phyloP scores from a whole-genome alignment of 192 early-diverging fungal genomes.

The Allomyces arbusculus region DNA sequence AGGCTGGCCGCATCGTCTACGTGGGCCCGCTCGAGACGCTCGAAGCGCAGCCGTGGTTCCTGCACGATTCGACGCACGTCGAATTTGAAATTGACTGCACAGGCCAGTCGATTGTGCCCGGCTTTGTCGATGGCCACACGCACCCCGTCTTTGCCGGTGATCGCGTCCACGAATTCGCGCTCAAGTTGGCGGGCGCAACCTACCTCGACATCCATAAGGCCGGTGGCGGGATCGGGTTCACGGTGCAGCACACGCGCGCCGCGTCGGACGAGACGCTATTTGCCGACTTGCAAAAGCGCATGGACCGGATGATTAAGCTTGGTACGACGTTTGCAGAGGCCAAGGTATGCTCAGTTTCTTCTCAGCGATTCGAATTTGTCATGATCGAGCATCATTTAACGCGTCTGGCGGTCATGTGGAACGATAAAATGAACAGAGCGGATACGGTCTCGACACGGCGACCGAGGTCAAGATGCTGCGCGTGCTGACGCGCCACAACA shows the following conservation, averaged over 20 bases:
- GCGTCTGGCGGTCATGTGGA: no score
- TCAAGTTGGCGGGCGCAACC: constrained; percentile 9
- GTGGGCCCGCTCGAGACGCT: background rate
- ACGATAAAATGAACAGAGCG: background rate
- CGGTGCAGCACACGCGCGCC: constrained; percentile 4
- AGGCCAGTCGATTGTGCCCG: background rate
- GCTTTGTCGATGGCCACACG: constrained; percentile 9
- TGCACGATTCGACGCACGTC: background rate
- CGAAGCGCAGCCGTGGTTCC: background rate
- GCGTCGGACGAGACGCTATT: constrained; percentile 1
- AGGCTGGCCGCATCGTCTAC: background rate
- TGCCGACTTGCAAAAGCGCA: constrained; percentile 2
- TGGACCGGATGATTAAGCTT: constrained; percentile 4
- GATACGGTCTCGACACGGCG: constrained; percentile 7
- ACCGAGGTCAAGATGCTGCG: constrained; percentile 11
- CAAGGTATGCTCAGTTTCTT: background rate
- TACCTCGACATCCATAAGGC: constrained; percentile 9
- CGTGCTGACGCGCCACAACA: constrained; percentile 1
- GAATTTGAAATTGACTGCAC: background rate
- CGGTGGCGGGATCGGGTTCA: constrained; percentile 9
- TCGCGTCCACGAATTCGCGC: constrained; percentile 11
- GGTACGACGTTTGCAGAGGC: constrained; percentile 8
- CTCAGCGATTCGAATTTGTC: no score
- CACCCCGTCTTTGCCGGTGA: constrained; percentile 10
- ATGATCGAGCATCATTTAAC: no score